These are phyloP conservation scores for Persicaria tinctoria DNA, from an alignment of 148 eudicot genomes.

Conservation along the genomic window DNA sequence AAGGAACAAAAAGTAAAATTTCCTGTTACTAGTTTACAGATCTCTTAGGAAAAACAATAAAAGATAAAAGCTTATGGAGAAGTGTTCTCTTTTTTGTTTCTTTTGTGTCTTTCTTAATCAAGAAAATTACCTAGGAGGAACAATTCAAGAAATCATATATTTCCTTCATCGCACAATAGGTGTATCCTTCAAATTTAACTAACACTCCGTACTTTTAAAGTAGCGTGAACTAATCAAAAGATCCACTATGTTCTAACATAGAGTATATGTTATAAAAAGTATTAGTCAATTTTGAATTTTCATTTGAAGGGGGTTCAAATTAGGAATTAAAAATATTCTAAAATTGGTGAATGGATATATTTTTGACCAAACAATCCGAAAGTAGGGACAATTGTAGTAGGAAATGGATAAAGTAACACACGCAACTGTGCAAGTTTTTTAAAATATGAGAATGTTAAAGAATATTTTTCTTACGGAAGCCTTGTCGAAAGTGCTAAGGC, in stretches of 20 bases:
- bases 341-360: not conserved
- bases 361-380: not conserved
- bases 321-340: not conserved
- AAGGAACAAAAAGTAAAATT: not conserved
- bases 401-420: not conserved
- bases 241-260: not conserved
- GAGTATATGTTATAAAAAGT: not conserved
- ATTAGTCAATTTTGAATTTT: not conserved
- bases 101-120: not conserved
- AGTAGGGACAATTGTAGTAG: not conserved
- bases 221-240: not conserved
- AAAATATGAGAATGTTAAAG: not conserved
- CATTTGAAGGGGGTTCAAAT: not conserved
- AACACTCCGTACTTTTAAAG: not conserved
- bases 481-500: conserved; percentile 29
- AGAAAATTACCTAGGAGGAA: not conserved
- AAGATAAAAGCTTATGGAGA: not conserved
- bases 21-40: not conserved
- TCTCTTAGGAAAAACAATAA: not conserved
- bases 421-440: not conserved
- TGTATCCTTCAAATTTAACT: not conserved
- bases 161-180: not conserved
- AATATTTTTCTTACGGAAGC: conserved; percentile 24
- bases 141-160: not conserved
- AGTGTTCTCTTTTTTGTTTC: not conserved